phyloP scores from a whole-genome alignment of 345 rosid genomes.

The Hibiscus tridactylites region DNA sequence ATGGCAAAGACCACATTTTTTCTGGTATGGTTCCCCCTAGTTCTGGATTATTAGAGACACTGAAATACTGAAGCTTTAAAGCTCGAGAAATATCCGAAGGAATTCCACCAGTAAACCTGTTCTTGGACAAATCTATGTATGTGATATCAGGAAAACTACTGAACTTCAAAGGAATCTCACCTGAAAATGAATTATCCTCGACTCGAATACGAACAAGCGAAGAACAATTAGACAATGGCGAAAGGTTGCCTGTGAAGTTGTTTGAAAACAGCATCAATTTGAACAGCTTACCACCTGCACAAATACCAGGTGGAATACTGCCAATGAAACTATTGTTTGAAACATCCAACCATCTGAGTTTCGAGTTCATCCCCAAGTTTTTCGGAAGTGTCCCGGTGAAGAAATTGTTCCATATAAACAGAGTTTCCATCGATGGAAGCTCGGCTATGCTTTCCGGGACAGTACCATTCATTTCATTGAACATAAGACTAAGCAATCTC shows the following conservation, averaged over 20 bases:
- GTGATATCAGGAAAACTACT: conserved; percentile 50
- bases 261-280: conserved; percentile 84
- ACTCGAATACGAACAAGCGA: conserved; percentile 80
- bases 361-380: conserved; percentile 63
- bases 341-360: conserved; percentile 80
- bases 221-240: conserved; percentile 63
- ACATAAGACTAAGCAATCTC: conserved; percentile 72
- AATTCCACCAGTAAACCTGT: conserved; percentile 66
- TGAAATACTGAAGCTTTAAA: conserved; percentile 63
- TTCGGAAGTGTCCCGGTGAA: conserved; percentile 75
- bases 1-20: conserved; percentile 49
- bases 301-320: conserved; percentile 60
- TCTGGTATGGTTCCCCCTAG: conserved; percentile 59
- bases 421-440: conserved; percentile 75
- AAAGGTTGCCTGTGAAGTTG: conserved; percentile 49
- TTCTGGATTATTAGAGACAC: conserved; percentile 55
- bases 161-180: conserved; percentile 63
- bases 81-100: conserved; percentile 53
- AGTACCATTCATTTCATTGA: conserved; percentile 74
- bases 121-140: conserved; percentile 69
- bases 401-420: conserved; percentile 80
- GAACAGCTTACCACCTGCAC: conserved; percentile 56
- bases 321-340: conserved; percentile 76
- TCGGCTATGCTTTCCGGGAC: conserved; percentile 60
- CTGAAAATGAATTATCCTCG: conserved; percentile 80